These are phyloP conservation scores for Heritiera littoralis DNA, from an alignment of 345 rosid species.

Conservation along the genomic window DNA sequence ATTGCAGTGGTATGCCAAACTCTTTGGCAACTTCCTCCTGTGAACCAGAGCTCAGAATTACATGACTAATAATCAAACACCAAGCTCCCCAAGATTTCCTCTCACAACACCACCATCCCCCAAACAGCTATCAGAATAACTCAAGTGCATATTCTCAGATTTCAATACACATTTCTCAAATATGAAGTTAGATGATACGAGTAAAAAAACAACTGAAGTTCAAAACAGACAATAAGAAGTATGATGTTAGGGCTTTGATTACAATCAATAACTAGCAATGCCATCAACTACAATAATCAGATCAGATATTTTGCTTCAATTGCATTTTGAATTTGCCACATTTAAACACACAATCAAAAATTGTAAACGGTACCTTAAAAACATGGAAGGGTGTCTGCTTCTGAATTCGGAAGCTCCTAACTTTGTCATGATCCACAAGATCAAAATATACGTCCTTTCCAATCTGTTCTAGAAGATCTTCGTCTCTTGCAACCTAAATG, in stretches of 20 bases:
- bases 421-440: constrained; percentile 97
- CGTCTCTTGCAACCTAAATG: constrained; percentile 63
- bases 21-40: constrained; percentile 97
- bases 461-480: constrained; percentile 79
- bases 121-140: not conserved
- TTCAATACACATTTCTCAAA: not conserved
- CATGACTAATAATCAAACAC: not conserved
- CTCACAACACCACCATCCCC: not conserved
- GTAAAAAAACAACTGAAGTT: not conserved
- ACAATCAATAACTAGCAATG: not conserved
- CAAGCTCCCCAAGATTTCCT: not conserved
- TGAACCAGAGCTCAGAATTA: constrained; percentile 23
- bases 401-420: constrained; percentile 83
- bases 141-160: not conserved
- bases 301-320: not conserved
- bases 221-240: not conserved
- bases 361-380: constrained; percentile 60
- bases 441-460: constrained; percentile 91
- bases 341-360: not conserved
- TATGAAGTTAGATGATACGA: not conserved
- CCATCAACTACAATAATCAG: not conserved
- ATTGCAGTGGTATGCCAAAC: constrained; percentile 81
- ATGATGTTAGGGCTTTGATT: not conserved
- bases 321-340: not conserved
- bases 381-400: constrained; percentile 70